Base-by-base conservation (phyloP, 2,329 filamentous ascomycete species). In the Sarocladiaceae sp. region DNA sequence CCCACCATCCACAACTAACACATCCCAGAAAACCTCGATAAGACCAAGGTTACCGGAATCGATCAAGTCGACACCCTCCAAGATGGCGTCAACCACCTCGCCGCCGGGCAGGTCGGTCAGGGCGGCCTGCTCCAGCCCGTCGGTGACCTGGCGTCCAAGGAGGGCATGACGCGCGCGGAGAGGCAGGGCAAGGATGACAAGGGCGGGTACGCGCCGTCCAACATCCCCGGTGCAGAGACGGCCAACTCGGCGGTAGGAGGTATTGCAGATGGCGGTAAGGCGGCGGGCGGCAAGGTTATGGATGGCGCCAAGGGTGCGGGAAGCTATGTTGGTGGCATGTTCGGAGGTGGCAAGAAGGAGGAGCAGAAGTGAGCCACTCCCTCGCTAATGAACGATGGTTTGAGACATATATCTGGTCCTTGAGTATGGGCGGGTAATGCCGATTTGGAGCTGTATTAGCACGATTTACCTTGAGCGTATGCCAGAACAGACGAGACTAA, bases 21-120 rank as follows among this genome's bases (percentile, higher is more conserved):
- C 15, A 45, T 54, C 21, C 18, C 44, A 85, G 82, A 85, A 48
- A 72, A 74, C 50, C 78, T 88, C 49, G 69, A 74, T 65, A 80
- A 85, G 62, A 75, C 80, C 50, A 88, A 88, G 60, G 65, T 88
- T 32, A 86, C 82, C 10, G 78, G 79, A 59, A 59, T 84, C 56
- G 61, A 76, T 15, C 80, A 83, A 59, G 73, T 85, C 64, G 78
- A 86, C 64, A 78, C 67, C 33, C 69, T 86, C 27, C 82, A 88
- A 63, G 82, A 85, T 60, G 76, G 74, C 55, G 74, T 83, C 26
- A 67, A 86, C 67, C 68, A 72, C 61, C 70, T 82, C 44, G 81
- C 74, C 7, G 68, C 72, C 2, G 74, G 76, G 26, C 82, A 85
- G 54, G 61, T 88, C 20, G 83, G 83, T 34, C 74, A 85, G 53